phyloP scores from a whole-genome alignment of 1,139 yeast species.

The Sugiyamaella neomexicana region DNA sequence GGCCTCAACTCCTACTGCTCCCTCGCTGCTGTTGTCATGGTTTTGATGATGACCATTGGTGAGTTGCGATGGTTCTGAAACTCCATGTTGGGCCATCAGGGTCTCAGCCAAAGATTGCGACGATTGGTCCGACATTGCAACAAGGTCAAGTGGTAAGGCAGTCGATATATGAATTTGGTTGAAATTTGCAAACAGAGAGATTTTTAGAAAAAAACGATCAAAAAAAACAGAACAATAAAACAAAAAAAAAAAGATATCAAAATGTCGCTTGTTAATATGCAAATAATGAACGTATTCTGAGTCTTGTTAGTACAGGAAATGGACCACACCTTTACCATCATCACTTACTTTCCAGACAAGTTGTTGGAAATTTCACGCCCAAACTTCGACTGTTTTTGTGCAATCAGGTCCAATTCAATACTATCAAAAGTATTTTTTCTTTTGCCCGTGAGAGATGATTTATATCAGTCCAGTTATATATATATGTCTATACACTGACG shows the following conservation, averaged over 20 bases:
- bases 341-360: too few relatives aligned
- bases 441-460: too few relatives aligned
- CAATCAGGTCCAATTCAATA: neutral
- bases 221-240: too few relatives aligned
- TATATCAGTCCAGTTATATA: neutral
- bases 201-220: too few relatives aligned
- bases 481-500: neutral
- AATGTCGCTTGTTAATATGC: neutral
- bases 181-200: neutral
- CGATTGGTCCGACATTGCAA: conserved; percentile 5
- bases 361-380: too few relatives aligned
- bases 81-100: conserved; percentile 35
- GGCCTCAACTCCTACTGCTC: neutral
- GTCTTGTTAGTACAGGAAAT: neutral
- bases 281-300: neutral
- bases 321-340: too few relatives aligned
- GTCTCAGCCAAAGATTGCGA: conserved; percentile 32
- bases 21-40: neutral
- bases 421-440: too few relatives aligned
- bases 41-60: conserved; percentile 17
- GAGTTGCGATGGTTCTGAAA: conserved; percentile 13
- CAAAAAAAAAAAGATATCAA: too few relatives aligned
- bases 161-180: neutral
- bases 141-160: neutral
- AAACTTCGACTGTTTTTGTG: too few relatives aligned